These are phyloP conservation scores for Candida easanensis DNA, from an alignment of 805 yeast species.

Conservation along the genomic window DNA sequence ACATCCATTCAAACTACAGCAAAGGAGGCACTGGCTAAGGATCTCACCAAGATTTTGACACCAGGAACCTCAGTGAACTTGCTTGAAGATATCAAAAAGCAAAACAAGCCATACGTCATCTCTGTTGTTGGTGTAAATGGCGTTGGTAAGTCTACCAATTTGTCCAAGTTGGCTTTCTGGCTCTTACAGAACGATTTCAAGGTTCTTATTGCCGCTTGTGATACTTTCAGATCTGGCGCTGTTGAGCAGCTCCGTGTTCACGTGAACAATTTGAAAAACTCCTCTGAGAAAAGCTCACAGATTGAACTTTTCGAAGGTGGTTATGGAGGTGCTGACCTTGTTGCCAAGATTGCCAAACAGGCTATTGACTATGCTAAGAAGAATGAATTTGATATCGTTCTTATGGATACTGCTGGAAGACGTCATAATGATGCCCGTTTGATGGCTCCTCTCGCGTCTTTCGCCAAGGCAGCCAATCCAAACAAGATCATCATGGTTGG, in stretches of 20 bases:
- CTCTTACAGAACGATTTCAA: slow-evolving; percentile 81
- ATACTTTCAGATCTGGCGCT: slow-evolving; percentile 96
- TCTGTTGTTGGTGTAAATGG: slow-evolving; percentile 98
- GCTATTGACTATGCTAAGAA: slow-evolving; percentile 79
- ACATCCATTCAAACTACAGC: slow-evolving; percentile 74
- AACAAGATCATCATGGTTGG: slow-evolving; percentile 98
- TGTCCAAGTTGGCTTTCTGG: slow-evolving; percentile 96
- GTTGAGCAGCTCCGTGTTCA: slow-evolving; percentile 97
- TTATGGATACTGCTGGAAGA: slow-evolving; percentile 97
- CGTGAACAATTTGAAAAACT: slow-evolving; percentile 73
- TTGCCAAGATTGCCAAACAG: slow-evolving; percentile 87
- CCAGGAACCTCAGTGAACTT: slow-evolving; percentile 90
- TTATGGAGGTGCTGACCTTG: slow-evolving; percentile 93
- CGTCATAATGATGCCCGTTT: slow-evolving; percentile 91
- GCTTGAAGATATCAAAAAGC: slow-evolving; percentile 63
- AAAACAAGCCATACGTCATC: slow-evolving; percentile 74
- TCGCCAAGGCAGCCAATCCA: slow-evolving; percentile 93
- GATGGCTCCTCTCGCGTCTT: slow-evolving; percentile 93
- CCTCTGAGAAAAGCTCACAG: slow-evolving; percentile 51
- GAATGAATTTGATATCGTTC: slow-evolving; percentile 74
- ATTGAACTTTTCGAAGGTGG: slow-evolving; percentile 87
- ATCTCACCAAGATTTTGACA: slow-evolving; percentile 72
- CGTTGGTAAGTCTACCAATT: slow-evolving; percentile 94
- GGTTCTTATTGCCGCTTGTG: slow-evolving; percentile 93
- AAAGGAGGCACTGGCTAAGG: slow-evolving; percentile 57